Evolutionary conservation across 2,329 filamentous ascomycete genomes (phyloP), one percentile per base, ranked within the genome.

Genomic region (Ophiocordyceps camponoti-saundersi): DNA sequence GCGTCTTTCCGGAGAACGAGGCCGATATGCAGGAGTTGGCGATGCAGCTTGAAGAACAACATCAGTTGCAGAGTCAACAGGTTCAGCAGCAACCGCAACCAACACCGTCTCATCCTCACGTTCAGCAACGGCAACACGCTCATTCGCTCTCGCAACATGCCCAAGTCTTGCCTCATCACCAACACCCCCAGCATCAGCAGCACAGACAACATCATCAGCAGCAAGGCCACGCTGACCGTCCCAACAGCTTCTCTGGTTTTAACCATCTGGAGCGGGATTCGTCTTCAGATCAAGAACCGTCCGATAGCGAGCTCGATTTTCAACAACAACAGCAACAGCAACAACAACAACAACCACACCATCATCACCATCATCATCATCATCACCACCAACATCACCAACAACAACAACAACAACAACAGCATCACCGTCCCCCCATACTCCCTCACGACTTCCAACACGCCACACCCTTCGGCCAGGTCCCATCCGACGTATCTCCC

Each of bases 1-100:
- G 71, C 2, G 67, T 76, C 23, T 80, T 80, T 57, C 77, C 77
- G 47, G 76, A 80, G 57, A 73, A 77, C 53, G 74, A 77, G 56
- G 67, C 71, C 13, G 75, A 74, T 48, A 66, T 80, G 56, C 64
- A 65, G 15, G 73, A 76, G 54, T 61, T 80, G 44, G 74, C 74
- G 16, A 66, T 67, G 10, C 72, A 78, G 56, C 62, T 80, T 12
- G 70, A 67, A 48, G 64, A 66, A 45, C 64, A 66, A 43, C 68
- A 72, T 26, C 26, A 36, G 40, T 6, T 30, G 5, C 40, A 43
- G 42, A 32, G 44, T 30, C 20, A 5, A n/a, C 42, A 44, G 23
- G 16, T n/a, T 13, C 34, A 41, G n/a, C 15, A 29, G 21, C 44
- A 40, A 7, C 12, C 29, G 2, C 44, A 29, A 10, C 44, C 29